A percentile compares a stretch with the other conserved stretches of the same genome.
Evolutionary conservation across 108 stramenopile species (phyloP).

Genomic region (Pseudonitzschia multiseries): DNA sequence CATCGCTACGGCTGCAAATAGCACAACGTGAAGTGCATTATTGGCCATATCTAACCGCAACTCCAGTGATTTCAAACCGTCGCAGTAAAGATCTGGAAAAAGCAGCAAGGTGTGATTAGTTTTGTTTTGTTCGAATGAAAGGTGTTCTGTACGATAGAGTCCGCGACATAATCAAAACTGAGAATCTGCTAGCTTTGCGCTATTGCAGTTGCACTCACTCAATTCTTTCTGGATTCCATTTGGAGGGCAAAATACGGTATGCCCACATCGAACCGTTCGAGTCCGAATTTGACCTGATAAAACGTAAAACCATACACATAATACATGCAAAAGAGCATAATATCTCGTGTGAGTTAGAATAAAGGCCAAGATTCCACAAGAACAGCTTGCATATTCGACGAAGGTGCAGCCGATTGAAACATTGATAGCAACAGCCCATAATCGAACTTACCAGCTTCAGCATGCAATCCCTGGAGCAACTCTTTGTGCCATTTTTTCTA

Average conservation of each 20-base stretch:
- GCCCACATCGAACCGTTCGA: conserved; percentile 38
- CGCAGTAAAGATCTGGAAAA: neutral
- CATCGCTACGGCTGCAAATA: conserved; percentile 47
- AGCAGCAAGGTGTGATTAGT: neutral
- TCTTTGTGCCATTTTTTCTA: conserved; percentile 22
- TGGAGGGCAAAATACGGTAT: conserved; percentile 29
- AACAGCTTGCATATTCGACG: neutral
- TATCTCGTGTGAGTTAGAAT: neutral
- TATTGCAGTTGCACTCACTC: conserved; percentile 21
- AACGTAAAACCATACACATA: neutral
- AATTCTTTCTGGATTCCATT: conserved; percentile 25
- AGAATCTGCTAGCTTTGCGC: neutral
- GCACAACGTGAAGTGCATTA: conserved; percentile 17
- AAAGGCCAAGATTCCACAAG: neutral
- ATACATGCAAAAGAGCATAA: neutral
- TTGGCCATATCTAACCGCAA: conserved; percentile 6
- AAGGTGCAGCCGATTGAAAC: neutral
- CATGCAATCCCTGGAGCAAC: conserved; percentile 29
- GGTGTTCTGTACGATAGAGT: neutral
- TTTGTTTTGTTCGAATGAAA: neutral
- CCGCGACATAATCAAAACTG: too few species aligned
- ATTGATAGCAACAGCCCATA: neutral
- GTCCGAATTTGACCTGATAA: conserved; percentile 26
- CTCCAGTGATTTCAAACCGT: conserved; percentile 2
- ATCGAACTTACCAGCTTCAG: conserved; percentile 22